Percentiles rank a stretch among this genome's conserved stretches.
Conservation (phyloP, 1,284 basidiomycete genomes). For the Athelia psychrophila region DNA sequence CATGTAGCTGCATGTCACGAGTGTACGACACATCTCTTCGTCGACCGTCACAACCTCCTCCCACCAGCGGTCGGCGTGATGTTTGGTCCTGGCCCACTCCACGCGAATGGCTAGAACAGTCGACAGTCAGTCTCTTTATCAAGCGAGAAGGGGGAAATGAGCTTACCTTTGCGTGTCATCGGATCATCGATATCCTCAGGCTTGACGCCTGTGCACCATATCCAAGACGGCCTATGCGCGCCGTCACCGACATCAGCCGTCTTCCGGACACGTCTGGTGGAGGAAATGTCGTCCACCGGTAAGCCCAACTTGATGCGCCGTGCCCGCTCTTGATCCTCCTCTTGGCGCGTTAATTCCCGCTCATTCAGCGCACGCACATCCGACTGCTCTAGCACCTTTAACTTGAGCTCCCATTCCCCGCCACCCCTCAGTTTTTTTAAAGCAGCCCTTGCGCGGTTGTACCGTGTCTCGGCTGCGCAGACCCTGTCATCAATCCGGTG, state of each 20-base stretch:
- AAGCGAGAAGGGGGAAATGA: not conserved
- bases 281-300: too few species aligned
- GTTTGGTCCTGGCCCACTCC: not conserved
- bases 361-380: constrained; percentile 7
- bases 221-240: not conserved
- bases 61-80: not conserved
- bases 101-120: not conserved
- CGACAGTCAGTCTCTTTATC: not conserved
- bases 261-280: too few species aligned
- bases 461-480: not conserved
- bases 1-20: not conserved
- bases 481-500: constrained; percentile 6
- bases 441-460: constrained; percentile 6
- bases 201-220: not conserved
- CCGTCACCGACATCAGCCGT: too few species aligned
- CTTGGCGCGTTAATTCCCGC: not conserved
- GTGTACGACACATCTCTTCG: not conserved
- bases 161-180: not conserved
- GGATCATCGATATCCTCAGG: not conserved
- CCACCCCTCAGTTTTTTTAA: constrained; percentile 6
- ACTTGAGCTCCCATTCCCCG: constrained; percentile 10
- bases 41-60: not conserved
- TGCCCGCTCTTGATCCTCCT: not conserved
- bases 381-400: constrained; percentile 11
- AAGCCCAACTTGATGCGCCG: too few species aligned